phyloP scores from a whole-genome alignment of 805 yeast genomes.

The Yarrowia sp. region DNA sequence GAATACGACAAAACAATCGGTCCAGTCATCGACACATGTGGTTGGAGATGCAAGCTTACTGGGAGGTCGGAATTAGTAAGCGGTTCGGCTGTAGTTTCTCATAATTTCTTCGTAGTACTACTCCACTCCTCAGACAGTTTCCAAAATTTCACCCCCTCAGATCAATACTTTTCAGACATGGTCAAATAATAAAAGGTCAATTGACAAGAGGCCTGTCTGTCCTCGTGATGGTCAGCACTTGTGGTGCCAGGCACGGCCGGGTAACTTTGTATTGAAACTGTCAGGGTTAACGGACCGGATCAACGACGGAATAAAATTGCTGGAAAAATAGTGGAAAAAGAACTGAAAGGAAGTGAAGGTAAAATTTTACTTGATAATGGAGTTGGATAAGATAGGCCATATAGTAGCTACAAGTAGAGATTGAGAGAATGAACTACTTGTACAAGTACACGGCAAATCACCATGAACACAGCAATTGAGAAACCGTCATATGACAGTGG shows the following conservation, averaged over 20 bases:
- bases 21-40: conserved; percentile 13
- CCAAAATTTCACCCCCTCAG: not conserved
- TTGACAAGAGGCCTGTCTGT: not conserved
- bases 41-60: not conserved
- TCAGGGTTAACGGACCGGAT: conserved; percentile 9
- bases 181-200: not conserved
- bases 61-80: not conserved
- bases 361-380: too few relatives aligned
- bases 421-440: too few relatives aligned
- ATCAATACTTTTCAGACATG: not conserved
- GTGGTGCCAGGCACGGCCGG: not conserved
- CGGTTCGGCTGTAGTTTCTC: too few relatives aligned
- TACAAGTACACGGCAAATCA: not conserved
- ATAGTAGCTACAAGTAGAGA: too few relatives aligned
- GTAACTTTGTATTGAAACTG: not conserved
- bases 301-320: not conserved
- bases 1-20: not conserved
- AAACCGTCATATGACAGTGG: not conserved
- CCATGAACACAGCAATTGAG: not conserved
- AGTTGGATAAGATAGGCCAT: not conserved
- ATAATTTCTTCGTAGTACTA: too few relatives aligned
- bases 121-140: too few relatives aligned
- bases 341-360: too few relatives aligned
- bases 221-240: not conserved
- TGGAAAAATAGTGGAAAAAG: not conserved